Conservation (phyloP, 192 early-diverging fungal genomes). For the Obelidium mucronatum region DNA sequence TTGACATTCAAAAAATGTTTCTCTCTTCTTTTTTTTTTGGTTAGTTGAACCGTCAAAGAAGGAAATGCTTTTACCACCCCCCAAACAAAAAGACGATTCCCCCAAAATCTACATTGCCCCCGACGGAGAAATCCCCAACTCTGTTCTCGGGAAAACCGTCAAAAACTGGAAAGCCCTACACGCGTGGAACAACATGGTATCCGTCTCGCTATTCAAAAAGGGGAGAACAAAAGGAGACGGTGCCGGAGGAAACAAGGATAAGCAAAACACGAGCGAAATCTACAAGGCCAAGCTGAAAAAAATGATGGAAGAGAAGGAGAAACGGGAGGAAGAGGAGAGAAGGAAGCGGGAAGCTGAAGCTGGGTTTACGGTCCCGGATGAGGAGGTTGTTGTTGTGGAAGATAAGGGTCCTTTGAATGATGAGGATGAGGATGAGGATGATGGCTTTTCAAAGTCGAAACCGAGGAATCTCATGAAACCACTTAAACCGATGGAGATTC, state of each 20-base stretch:
- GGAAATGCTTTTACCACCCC: too few species aligned
- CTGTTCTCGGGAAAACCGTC: constrained; percentile 37
- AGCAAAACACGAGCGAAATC: constrained; percentile 37
- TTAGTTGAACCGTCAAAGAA: too few species aligned
- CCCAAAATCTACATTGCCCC: constrained; percentile 45
- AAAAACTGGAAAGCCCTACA: constrained; percentile 46
- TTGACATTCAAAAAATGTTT: too few species aligned
- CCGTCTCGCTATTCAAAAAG: neutral
- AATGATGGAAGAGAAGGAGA: constrained; percentile 43
- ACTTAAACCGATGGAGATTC: constrained; percentile 1
- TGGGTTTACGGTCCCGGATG: neutral
- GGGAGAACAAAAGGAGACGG: constrained; percentile 1
- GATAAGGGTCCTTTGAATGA: constrained; percentile 8
- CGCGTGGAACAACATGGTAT: constrained; percentile 8
- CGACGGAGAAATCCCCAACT: constrained; percentile 59
- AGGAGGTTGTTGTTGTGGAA: neutral
- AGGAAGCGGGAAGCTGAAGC: constrained; percentile 26
- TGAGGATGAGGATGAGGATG: constrained; percentile 46
- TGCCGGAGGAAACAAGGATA: constrained; percentile 8
- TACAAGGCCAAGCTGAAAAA: constrained; percentile 57
- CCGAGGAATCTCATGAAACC: neutral
- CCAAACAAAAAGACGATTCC: too few species aligned
- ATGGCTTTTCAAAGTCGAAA: neutral
- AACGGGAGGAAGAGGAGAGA: constrained; percentile 32
- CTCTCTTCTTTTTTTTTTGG: too few species aligned